phyloP scores from a whole-genome alignment of 1,284 basidiomycete species.

The Cutaneotrichosporon sp. region DNA sequence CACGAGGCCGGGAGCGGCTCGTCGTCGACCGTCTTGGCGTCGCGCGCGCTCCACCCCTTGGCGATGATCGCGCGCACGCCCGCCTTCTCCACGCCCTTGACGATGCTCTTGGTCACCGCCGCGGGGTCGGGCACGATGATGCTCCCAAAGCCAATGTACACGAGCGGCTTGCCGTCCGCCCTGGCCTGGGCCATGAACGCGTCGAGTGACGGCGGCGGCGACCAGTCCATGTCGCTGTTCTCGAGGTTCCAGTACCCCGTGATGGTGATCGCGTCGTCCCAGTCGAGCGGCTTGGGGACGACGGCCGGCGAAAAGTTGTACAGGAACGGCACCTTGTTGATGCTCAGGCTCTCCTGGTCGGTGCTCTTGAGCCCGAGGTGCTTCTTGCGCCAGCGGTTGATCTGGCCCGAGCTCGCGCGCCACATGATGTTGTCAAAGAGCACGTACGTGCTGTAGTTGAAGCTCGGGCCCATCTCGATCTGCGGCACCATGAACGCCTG shows the following conservation, averaged over 20 bases:
- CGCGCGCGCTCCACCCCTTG: conserved; percentile 72
- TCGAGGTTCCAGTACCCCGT: conserved; percentile 66
- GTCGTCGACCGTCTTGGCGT: conserved; percentile 53
- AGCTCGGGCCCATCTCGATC: conserved; percentile 88
- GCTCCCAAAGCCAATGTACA: conserved; percentile 71
- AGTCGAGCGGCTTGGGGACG: conserved; percentile 71
- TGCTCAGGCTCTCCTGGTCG: conserved; percentile 15
- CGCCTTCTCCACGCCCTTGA: conserved; percentile 68
- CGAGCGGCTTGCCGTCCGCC: conserved; percentile 64
- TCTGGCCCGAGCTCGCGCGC: conserved; percentile 87
- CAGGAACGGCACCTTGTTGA: conserved; percentile 74
- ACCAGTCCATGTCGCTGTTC: conserved; percentile 63
- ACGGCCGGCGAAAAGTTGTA: conserved; percentile 93
- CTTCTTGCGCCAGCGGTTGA: conserved; percentile 90
- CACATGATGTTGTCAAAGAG: conserved; percentile 97
- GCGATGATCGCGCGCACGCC: conserved; percentile 71
- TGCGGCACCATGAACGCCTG: conserved; percentile 98
- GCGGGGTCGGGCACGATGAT: conserved; percentile 72
- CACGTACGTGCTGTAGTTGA: conserved; percentile 84
- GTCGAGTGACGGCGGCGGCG: conserved; percentile 60
- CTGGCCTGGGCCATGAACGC: conserved; percentile 63
- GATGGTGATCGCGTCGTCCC: conserved; percentile 65
- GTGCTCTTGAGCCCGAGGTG: conserved; percentile 75
- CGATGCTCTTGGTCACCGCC: conserved; percentile 64
- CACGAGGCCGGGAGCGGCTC: conserved; percentile 54